Evolutionary conservation across 257 asterid genomes (phyloP).

Genomic region (Galeopsis tetrahit): DNA sequence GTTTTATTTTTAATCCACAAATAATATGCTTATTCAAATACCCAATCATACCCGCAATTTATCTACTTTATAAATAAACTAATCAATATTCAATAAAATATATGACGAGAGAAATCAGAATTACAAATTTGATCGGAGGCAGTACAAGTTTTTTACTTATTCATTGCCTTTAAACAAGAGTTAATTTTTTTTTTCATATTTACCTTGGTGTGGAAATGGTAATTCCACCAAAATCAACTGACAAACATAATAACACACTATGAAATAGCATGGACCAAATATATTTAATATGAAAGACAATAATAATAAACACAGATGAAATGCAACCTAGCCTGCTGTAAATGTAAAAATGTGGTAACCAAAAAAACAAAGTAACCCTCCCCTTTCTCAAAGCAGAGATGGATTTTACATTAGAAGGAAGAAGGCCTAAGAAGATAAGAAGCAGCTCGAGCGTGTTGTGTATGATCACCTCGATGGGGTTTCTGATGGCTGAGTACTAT

Average conservation of each 20-base stretch:
- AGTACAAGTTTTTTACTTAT: no score
- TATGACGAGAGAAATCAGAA: no score
- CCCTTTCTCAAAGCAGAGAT: slow-evolving; percentile 14
- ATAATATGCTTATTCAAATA: no score
- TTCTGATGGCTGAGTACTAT: slow-evolving; percentile 73
- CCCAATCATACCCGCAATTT: no score
- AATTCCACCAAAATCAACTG: slow-evolving; percentile 6
- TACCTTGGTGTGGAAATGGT: not conserved
- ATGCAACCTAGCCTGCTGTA: not conserved
- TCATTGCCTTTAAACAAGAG: not conserved
- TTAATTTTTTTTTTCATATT: not conserved
- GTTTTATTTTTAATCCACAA: no score
- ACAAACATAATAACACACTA: not conserved
- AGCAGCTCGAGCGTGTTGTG: not conserved
- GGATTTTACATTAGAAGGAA: slow-evolving; percentile 41
- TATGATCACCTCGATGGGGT: slow-evolving; percentile 80
- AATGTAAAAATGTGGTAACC: slow-evolving; percentile 14
- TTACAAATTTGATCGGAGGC: no score
- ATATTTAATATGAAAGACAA: slow-evolving; percentile 28
- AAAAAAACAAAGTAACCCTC: slow-evolving; percentile 26
- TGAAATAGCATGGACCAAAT: slow-evolving; percentile 30
- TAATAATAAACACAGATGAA: not conserved
- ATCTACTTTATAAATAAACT: no score
- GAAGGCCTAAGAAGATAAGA: slow-evolving; percentile 33
- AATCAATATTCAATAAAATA: no score